Base-by-base conservation (phyloP, 192 early-diverging fungal species). In the Coemansia sp. region DNA sequence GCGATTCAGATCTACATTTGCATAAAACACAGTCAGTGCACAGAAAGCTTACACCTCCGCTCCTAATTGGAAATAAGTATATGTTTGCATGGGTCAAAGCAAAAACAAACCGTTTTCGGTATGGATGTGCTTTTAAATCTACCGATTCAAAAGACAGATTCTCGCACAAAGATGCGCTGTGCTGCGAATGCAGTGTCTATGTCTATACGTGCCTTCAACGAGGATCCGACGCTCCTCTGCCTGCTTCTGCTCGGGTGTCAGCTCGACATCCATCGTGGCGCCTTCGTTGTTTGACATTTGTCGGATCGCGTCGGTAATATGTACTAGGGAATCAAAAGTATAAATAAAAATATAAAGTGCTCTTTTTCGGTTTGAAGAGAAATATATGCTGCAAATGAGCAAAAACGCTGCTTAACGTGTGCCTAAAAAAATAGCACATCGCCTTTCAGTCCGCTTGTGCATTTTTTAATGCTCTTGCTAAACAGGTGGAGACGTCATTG, bases 1-100 rank as follows among this genome's bases (percentile, higher is more conserved):
- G 62, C 91, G 90, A 66, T 91, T 91, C 60, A 96, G 85, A 77
- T 99, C 96, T 96, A 80, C 73, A 72, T 32, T 38, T 38, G 36
- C 42, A 45, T 5, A 3, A 16, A 25, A 25, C 22, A 25, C 22
- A 25, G 22, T 25, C 22, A 1, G 22, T 25, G 22, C 22, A 25
- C 22, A 25, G 22, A 25, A 25, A 25, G 22, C 22, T 25, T 25
- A 25, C 22, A 25, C 22, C 22, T 25, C 22, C 22, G 22, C 22
- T 25, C 22, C 22, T 25, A 25, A 25, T 25, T 25, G 22, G 29
- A 16, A 34, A 52, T 5, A 64, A 25, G 5, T 3, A 22, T 11
- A 18, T 30, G n/a, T 25, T 1, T 25, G 22, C 22, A 25, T 6
- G 18, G 5, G 7, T 33, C 7, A 57, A 30, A 32, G 6, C 28